phyloP scores from a whole-genome alignment of 2,329 filamentous ascomycete species.

The Colletotrichum melonis region DNA sequence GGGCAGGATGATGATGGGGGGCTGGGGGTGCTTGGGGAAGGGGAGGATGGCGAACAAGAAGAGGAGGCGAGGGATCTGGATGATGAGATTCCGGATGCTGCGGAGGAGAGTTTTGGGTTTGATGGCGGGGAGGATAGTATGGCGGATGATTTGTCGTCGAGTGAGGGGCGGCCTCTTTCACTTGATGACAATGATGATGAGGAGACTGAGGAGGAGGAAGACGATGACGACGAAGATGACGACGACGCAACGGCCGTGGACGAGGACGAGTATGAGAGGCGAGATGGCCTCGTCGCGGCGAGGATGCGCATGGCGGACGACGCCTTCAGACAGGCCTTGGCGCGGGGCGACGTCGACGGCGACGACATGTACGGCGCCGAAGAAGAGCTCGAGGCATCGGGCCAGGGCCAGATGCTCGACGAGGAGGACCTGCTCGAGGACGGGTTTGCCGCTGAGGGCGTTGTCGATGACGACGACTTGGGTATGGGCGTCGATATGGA shows the following conservation, averaged over 20 bases:
- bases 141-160: constrained; percentile 45
- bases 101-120: constrained; percentile 62
- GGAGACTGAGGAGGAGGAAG: constrained; percentile 54
- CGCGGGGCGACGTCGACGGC: constrained; percentile 60
- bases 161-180: constrained; percentile 15
- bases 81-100: constrained; percentile 77
- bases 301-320: constrained; percentile 69
- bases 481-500: constrained; percentile 76
- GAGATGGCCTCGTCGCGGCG: constrained; percentile 57
- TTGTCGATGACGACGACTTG: constrained; percentile 51
- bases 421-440: constrained; percentile 66
- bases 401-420: constrained; percentile 69
- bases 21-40: constrained; percentile 58
- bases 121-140: constrained; percentile 44
- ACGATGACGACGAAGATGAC: constrained; percentile 52
- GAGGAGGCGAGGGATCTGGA: constrained; percentile 70
- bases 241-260: constrained; percentile 35
- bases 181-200: constrained; percentile 29
- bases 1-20: constrained; percentile 47
- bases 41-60: constrained; percentile 62
- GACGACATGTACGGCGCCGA: constrained; percentile 64
- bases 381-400: constrained; percentile 66
- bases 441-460: constrained; percentile 33
- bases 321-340: constrained; percentile 69
- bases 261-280: constrained; percentile 54